Evolutionary conservation across 2,329 filamentous ascomycete genomes (phyloP), one percentile per base, ranked within the genome.

Genomic region (Paecilomyces niveus): DNA sequence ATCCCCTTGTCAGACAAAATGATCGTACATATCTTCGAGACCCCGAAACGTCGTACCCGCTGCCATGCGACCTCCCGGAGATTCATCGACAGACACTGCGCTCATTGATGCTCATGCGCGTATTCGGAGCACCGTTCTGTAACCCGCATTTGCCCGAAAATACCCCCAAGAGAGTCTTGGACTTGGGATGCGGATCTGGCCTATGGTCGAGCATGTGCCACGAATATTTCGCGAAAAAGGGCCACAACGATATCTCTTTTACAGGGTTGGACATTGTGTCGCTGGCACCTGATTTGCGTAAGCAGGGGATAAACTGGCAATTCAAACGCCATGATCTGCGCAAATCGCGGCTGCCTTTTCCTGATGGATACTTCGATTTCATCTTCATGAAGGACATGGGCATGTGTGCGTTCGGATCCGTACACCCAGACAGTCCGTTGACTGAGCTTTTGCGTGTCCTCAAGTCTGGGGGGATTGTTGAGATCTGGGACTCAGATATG

Each of bases 201-300:
- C 89, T 95, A 70, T 97, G 92, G 92, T 92, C 89, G 65, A 88
- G 89, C 32, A 86, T 91, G 79, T 95, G 90, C 72, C 89, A 96
- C 72, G 85, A 90, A 35, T 89, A 90, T 74, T 90, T 92, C 69
- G 81, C 83, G 58, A 81, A 84, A 54, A 80, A 83, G 57, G 90
- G 90, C 13, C 82, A 89, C 68, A 76, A 81, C 3, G 81, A 86
- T 60, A 86, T 95, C 22, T 84, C 85, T 4, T 96, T 95, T 70
- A 90, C 88, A 0, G 92, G 92, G 1, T 75, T 96, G 49, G 92
- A 96, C 70, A 85, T 96, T 58, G 88, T 89, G 8, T 87, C 89
- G 3, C 72, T 93, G 24, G 86, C 88, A 7, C 82, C 84, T 33
- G 82, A 86, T 64, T 70, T 87, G 64, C 77, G 81, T 65, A 85